These are phyloP conservation scores for Aspergillus candidus DNA, from an alignment of 2,329 filamentous ascomycete species.

Conservation along the genomic window DNA sequence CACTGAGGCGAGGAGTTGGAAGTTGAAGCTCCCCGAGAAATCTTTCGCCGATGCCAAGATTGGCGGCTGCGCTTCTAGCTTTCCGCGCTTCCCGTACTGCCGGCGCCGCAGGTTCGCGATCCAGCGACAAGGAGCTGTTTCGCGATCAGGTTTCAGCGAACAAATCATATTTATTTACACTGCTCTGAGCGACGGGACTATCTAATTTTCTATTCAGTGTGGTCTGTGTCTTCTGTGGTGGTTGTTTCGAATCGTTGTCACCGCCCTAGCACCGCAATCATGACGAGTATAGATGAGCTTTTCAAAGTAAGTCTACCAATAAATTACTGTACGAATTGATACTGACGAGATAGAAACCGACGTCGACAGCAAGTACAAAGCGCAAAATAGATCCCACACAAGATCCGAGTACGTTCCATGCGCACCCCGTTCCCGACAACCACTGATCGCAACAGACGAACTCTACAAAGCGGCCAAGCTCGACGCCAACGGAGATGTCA, in stretches of 20 bases:
- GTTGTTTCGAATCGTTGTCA: too few relatives aligned
- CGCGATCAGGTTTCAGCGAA: neutral
- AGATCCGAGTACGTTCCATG: slow-evolving; percentile 42
- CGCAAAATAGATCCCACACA: slow-evolving; percentile 54
- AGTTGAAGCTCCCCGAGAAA: slow-evolving; percentile 23
- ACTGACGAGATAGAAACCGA: slow-evolving; percentile 41
- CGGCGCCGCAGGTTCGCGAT: slow-evolving; percentile 13
- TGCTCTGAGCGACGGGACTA: neutral
- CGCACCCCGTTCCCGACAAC: neutral
- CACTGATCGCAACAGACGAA: slow-evolving; percentile 36
- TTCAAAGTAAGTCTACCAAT: slow-evolving; percentile 43
- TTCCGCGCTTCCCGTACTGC: slow-evolving; percentile 21
- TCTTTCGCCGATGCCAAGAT: slow-evolving; percentile 23
- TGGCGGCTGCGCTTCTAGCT: slow-evolving; percentile 32
- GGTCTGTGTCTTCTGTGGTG: too few relatives aligned
- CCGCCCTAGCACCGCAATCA: slow-evolving; percentile 23
- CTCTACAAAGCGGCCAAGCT: slow-evolving; percentile 57
- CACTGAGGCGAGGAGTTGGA: slow-evolving; percentile 1
- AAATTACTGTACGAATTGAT: neutral
- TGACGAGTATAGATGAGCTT: slow-evolving; percentile 58
- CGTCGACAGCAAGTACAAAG: slow-evolving; percentile 44
- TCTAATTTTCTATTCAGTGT: neutral
- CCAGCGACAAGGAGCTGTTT: neutral
- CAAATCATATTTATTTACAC: neutral
- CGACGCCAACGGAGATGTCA: slow-evolving; percentile 45